Percentiles rank a stretch among this genome's conserved stretches.
These are phyloP conservation scores for Vigna radiata DNA, from an alignment of 306 rosid species.

Conservation along the genomic window DNA sequence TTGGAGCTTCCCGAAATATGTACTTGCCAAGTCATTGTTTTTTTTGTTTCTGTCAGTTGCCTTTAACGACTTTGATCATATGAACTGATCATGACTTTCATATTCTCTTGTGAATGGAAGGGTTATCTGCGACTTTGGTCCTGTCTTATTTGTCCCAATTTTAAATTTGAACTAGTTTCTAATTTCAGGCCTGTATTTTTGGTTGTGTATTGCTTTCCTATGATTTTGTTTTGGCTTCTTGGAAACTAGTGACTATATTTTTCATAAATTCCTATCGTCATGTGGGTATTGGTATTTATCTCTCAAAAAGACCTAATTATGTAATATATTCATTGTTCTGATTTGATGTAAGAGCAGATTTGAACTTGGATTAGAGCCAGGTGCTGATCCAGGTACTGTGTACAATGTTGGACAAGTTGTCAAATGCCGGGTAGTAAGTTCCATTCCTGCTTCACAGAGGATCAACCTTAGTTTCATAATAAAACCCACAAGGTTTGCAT, in stretches of 20 bases:
- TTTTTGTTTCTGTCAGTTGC: not conserved
- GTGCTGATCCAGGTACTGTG: slow-evolving; percentile 69
- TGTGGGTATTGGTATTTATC: slow-evolving; percentile 9
- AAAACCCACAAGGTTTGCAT: slow-evolving; percentile 77
- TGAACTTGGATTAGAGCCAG: slow-evolving; percentile 90
- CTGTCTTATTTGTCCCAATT: not conserved
- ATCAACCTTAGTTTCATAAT: slow-evolving; percentile 88
- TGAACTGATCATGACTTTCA: not conserved
- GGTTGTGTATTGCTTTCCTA: not conserved
- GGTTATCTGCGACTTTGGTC: not conserved
- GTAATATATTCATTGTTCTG: slow-evolving; percentile 33
- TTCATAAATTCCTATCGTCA: slow-evolving; percentile 11
- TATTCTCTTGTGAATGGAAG: not conserved
- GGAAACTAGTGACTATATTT: slow-evolving; percentile 31
- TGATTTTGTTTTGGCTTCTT: slow-evolving; percentile 21
- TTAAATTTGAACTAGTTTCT: not conserved
- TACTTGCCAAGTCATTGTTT: not conserved
- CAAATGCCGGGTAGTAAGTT: slow-evolving; percentile 78
- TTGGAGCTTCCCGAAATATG: not conserved
- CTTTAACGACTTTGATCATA: not conserved
- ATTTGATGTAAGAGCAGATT: slow-evolving; percentile 65
- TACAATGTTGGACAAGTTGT: slow-evolving; percentile 92
- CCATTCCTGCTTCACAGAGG: slow-evolving; percentile 74
- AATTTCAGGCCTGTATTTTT: not conserved
- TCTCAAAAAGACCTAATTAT: slow-evolving; percentile 14